Conservation (phyloP, 176 grass and related monocot species). For the Eragrostis nindensis region DNA sequence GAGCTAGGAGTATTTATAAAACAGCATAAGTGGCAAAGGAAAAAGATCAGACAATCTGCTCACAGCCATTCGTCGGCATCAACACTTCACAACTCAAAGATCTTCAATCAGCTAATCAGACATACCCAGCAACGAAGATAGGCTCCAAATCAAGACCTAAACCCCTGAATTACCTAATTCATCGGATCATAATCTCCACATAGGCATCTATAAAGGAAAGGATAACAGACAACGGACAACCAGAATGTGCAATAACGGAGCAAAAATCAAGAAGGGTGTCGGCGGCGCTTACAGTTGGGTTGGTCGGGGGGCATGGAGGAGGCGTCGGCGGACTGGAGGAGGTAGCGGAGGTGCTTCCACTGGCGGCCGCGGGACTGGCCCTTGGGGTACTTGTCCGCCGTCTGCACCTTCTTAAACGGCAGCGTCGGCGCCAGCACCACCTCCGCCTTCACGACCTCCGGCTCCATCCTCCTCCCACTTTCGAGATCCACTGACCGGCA, state of each 20-base stretch:
- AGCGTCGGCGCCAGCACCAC: constrained; percentile 67
- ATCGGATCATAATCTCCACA: not conserved
- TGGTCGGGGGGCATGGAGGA: constrained; percentile 51
- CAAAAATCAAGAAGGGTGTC: not conserved
- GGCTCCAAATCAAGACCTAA: not conserved
- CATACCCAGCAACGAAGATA: not conserved
- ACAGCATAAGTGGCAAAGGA: not conserved
- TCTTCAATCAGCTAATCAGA: not conserved
- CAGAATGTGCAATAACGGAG: not conserved
- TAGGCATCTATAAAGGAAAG: not conserved
- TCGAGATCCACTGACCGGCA: not conserved
- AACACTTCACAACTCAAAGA: not conserved
- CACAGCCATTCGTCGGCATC: not conserved
- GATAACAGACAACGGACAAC: too few relatives aligned
- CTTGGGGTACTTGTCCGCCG: constrained; percentile 91
- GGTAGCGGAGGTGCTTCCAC: constrained; percentile 93
- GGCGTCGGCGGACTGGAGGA: constrained; percentile 81
- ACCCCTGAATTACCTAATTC: not conserved
- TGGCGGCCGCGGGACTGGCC: constrained; percentile 89
- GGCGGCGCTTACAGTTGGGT: constrained; percentile 72
- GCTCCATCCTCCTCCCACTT: constrained; percentile 50
- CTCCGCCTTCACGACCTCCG: constrained; percentile 69
- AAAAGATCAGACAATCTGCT: constrained; percentile 3
- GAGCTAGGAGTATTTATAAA: not conserved
- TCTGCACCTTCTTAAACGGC: constrained; percentile 90